A percentile compares a stretch with the other conserved stretches of the same genome.
Evolutionary conservation across 2,329 filamentous ascomycete genomes (phyloP).

Genomic region (Gaeumannomyces tritici): DNA sequence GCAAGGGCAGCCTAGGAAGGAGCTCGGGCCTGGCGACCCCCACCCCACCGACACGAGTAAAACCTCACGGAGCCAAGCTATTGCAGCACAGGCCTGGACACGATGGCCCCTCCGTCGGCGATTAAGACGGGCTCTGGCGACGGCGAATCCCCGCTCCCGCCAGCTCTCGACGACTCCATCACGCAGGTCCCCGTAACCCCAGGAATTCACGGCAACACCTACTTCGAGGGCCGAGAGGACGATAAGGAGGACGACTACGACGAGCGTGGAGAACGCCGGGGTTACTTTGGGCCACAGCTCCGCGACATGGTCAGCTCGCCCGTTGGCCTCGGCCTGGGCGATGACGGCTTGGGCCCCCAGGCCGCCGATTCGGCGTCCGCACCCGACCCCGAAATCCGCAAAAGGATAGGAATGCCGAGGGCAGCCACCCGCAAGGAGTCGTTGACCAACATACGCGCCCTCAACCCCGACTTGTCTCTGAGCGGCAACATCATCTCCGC

Average conservation of each 20-base stretch:
- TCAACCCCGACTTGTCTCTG: conserved; percentile 46
- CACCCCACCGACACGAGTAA: background rate
- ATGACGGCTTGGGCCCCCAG: conserved; percentile 18
- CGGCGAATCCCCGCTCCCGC: background rate
- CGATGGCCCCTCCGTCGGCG: background rate
- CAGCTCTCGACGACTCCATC: background rate
- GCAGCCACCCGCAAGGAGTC: conserved; percentile 38
- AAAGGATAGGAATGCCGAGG: conserved; percentile 29
- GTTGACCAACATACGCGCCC: conserved; percentile 43
- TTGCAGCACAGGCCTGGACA: background rate
- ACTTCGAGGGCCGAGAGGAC: conserved; percentile 8
- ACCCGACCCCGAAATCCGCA: conserved; percentile 14
- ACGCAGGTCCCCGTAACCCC: conserved; percentile 3
- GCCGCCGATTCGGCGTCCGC: conserved; percentile 28
- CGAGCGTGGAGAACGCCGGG: conserved; percentile 5
- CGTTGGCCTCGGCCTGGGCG: conserved; percentile 3
- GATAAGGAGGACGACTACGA: background rate
- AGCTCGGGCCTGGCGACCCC: background rate
- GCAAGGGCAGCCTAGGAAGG: background rate
- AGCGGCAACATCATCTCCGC: conserved; percentile 59
- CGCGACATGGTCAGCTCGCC: conserved; percentile 1
- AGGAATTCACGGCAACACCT: conserved; percentile 4
- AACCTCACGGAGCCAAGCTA: background rate
- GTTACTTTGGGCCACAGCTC: background rate
- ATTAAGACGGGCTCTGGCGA: background rate